Evolutionary conservation across 129 eudicot species (phyloP).

Genomic region (Centaurea solstitialis): DNA sequence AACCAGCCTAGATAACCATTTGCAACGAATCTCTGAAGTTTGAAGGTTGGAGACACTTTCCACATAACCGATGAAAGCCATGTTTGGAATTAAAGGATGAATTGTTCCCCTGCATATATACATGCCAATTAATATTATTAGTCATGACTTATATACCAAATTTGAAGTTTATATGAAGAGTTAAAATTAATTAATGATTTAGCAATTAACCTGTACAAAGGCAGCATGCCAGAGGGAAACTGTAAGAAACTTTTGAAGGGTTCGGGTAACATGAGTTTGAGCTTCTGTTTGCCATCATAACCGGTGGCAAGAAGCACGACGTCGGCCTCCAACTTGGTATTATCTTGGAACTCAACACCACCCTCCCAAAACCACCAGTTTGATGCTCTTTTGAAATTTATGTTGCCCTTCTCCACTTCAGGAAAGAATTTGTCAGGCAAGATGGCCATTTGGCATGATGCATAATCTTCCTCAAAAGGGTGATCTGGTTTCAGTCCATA

Average conservation of each 20-base stretch:
- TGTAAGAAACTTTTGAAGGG: conserved; percentile 55
- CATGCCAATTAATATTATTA: not conserved
- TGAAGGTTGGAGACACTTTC: conserved; percentile 79
- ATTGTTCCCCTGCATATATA: conserved; percentile 57
- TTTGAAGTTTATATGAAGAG: not conserved
- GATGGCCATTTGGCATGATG: conserved; percentile 83
- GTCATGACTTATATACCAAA: not conserved
- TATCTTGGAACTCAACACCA: conserved; percentile 64
- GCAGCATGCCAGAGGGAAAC: conserved; percentile 58
- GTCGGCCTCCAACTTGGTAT: conserved; percentile 63
- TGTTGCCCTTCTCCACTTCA: conserved; percentile 64
- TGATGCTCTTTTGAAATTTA: conserved; percentile 50
- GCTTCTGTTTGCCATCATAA: conserved; percentile 68
- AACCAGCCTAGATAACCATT: conserved; percentile 59
- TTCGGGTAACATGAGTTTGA: conserved; percentile 55
- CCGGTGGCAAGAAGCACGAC: conserved; percentile 71
- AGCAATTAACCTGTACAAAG: conserved; percentile 64
- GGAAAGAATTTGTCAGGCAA: conserved; percentile 64
- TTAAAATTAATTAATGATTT: not conserved
- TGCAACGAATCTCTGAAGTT: conserved; percentile 82
- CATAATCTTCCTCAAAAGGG: conserved; percentile 81
- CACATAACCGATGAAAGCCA: conserved; percentile 75
- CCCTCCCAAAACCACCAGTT: conserved; percentile 73
- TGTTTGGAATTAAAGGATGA: conserved; percentile 71
- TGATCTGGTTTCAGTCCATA: conserved; percentile 73